Conservation (phyloP, 306 rosid genomes). For the Cercis canadensis region DNA sequence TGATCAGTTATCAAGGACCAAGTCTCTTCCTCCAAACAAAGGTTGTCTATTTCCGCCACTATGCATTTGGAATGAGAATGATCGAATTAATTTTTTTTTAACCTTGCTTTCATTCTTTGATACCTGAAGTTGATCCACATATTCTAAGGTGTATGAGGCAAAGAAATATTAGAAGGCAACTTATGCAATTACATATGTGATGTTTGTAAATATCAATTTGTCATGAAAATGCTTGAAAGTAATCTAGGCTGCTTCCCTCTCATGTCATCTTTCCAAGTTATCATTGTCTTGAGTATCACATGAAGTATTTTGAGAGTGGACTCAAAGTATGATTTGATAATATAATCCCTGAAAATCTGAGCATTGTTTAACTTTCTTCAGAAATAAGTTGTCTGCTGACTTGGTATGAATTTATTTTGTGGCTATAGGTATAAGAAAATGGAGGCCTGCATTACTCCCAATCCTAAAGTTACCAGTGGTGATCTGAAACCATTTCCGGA, state of each 20-base stretch:
- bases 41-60: neutral
- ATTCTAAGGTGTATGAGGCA: too few species aligned
- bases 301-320: neutral
- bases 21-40: neutral
- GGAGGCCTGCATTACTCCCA: constrained; percentile 82
- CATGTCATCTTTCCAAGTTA: neutral
- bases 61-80: too few species aligned
- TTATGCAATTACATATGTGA: neutral
- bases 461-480: constrained; percentile 55
- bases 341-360: constrained; percentile 20
- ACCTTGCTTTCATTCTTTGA: neutral
- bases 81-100: too few species aligned
- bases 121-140: too few species aligned
- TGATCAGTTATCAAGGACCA: neutral
- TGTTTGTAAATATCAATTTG: neutral
- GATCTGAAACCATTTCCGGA: constrained; percentile 75
- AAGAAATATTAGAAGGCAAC: neutral
- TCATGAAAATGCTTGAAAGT: too few species aligned
- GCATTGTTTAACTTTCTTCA: constrained; percentile 4
- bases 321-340: constrained; percentile 3
- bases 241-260: neutral
- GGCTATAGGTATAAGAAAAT: constrained; percentile 82
- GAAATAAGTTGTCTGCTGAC: constrained; percentile 17
- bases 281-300: neutral
- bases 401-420: constrained; percentile 39